A percentile compares a stretch with the other conserved stretches of the same genome.
These are phyloP conservation scores for Cyclostephanos tholiformis DNA, from an alignment of 108 stramenopile genomes.

Conservation along the genomic window DNA sequence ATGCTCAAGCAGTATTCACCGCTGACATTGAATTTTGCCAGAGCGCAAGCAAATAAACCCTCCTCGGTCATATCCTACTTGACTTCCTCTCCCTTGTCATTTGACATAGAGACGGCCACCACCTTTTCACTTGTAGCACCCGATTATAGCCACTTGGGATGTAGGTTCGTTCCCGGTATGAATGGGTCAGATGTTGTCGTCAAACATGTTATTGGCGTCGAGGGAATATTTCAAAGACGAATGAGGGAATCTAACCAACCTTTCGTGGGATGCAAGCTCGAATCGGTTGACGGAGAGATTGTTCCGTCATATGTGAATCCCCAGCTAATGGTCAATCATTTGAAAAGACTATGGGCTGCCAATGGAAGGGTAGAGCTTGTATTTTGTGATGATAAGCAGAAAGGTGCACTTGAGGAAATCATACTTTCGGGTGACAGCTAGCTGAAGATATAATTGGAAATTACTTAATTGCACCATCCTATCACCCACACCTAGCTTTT, in stretches of 20 bases:
- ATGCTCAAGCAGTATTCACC: constrained; percentile 73
- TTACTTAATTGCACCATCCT: background rate
- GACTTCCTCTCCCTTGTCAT: constrained; percentile 42
- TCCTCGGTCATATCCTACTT: constrained; percentile 40
- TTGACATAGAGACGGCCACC: constrained; percentile 59
- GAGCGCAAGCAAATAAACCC: constrained; percentile 53
- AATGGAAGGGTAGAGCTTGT: constrained; percentile 66
- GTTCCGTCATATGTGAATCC: constrained; percentile 79
- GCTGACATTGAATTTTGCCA: constrained; percentile 81
- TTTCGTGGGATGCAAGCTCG: constrained; percentile 54
- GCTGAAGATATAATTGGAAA: background rate
- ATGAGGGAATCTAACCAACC: constrained; percentile 40
- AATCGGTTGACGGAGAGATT: constrained; percentile 79
- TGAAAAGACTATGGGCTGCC: constrained; percentile 75
- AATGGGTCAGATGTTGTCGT: constrained; percentile 62
- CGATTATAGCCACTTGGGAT: constrained; percentile 63
- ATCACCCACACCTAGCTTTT: background rate
- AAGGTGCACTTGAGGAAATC: constrained; percentile 28
- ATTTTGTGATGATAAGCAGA: constrained; percentile 66
- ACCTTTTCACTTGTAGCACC: constrained; percentile 70
- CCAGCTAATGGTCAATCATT: constrained; percentile 69
- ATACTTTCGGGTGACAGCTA: too few relatives aligned
- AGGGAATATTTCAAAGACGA: constrained; percentile 62
- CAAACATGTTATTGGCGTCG: constrained; percentile 66
- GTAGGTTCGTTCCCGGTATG: constrained; percentile 57